Percentiles rank a stretch among this genome's conserved stretches.
Conservation (phyloP, 2,329 filamentous ascomycete species). For the Chaetomium sp. region DNA sequence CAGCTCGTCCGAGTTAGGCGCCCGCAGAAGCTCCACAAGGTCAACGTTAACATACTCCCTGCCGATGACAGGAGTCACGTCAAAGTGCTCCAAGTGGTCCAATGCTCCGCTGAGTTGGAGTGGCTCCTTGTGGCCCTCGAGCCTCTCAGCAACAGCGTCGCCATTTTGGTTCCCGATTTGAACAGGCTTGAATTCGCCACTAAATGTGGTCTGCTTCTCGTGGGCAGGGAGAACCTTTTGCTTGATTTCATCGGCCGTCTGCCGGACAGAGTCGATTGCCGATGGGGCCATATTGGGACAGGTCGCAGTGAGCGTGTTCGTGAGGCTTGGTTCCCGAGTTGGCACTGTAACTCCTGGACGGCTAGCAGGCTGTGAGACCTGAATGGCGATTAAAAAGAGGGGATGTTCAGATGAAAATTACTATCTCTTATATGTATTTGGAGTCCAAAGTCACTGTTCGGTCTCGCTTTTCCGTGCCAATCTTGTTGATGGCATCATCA, state of each 20-base stretch:
- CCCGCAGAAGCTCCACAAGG: conserved; percentile 62
- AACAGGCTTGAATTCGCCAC: conserved; percentile 16
- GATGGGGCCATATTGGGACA: conserved; percentile 31
- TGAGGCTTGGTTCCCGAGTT: neutral
- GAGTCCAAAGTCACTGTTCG: neutral
- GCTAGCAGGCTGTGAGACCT: neutral
- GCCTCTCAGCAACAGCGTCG: conserved; percentile 22
- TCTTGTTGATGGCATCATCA: neutral
- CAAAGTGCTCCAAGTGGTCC: conserved; percentile 56
- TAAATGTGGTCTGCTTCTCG: conserved; percentile 10
- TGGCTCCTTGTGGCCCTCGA: conserved; percentile 39
- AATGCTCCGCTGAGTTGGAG: conserved; percentile 54
- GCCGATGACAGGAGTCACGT: conserved; percentile 64
- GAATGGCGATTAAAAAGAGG: no score
- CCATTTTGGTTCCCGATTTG: neutral
- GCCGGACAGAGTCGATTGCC: conserved; percentile 29
- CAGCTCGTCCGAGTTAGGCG: conserved; percentile 63
- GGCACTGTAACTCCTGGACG: neutral
- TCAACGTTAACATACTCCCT: conserved; percentile 61
- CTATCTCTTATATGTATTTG: neutral
- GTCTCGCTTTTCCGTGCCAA: conserved; percentile 1
- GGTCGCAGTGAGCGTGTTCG: neutral
- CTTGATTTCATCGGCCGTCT: conserved; percentile 31
- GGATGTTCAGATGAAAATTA: neutral
- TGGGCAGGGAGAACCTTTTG: conserved; percentile 28